These are phyloP conservation scores for Talaromyces adpressus DNA, from an alignment of 495 filamentous ascomycete species.

Conservation along the genomic window DNA sequence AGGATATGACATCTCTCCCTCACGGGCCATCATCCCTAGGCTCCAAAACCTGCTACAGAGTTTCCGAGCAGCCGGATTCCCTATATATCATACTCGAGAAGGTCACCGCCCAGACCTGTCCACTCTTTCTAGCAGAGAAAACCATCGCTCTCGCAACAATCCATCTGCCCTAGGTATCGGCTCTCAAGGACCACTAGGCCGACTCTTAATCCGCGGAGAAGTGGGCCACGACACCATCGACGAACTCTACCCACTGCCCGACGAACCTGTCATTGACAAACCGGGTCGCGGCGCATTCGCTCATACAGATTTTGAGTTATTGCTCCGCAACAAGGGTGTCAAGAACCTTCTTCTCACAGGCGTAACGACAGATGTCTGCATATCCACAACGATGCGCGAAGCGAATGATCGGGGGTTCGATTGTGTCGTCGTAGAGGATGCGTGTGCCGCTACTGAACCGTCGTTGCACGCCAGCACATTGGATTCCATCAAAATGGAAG, in stretches of 20 bases:
- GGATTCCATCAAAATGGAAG: conserved; percentile 49
- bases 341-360: conserved; percentile 61
- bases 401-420: conserved; percentile 71
- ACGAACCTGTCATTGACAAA: conserved; percentile 62
- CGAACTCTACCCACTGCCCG: conserved; percentile 47
- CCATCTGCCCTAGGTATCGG: conserved; percentile 51
- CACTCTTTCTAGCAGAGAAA: conserved; percentile 50
- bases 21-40: conserved; percentile 48
- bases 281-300: conserved; percentile 60
- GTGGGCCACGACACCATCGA: conserved; percentile 54
- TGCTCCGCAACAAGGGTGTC: conserved; percentile 54
- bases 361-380: conserved; percentile 66
- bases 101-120: conserved; percentile 59
- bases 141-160: conserved; percentile 48
- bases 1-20: conserved; percentile 48
- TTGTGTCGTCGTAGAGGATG: conserved; percentile 52
- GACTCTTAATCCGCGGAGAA: conserved; percentile 58
- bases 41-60: conserved; percentile 46
- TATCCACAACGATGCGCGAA: conserved; percentile 62
- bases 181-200: conserved; percentile 53
- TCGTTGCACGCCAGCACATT: conserved; percentile 42
- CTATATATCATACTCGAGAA: conserved; percentile 63
- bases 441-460: conserved; percentile 41
- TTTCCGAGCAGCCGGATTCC: conserved; percentile 51
- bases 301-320: conserved; percentile 56